These are phyloP conservation scores for Microsporum ferrugineum DNA, from an alignment of 2,329 filamentous ascomycete genomes.

Conservation along the genomic window DNA sequence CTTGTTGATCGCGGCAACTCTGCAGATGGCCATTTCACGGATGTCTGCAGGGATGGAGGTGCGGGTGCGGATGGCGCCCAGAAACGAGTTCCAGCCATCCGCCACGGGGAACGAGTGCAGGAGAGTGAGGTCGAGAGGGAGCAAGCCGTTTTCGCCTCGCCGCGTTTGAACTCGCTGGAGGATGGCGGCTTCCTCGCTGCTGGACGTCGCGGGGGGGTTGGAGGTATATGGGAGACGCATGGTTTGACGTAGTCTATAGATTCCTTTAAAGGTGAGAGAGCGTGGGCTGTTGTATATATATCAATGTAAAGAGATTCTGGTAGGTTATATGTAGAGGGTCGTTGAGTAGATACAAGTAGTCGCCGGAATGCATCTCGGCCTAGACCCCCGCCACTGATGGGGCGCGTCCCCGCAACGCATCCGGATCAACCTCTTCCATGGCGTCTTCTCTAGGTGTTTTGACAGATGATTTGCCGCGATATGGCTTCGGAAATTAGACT, in stretches of 20 bases:
- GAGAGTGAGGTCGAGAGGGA: constrained; percentile 44
- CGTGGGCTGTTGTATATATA: too few relatives aligned
- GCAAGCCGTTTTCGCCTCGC: constrained; percentile 39
- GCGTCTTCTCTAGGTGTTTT: too few relatives aligned
- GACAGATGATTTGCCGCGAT: too few relatives aligned
- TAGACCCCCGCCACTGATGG: background rate
- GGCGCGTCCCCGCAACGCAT: too few relatives aligned
- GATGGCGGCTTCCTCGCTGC: constrained; percentile 39
- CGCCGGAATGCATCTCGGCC: background rate
- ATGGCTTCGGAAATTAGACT: too few relatives aligned
- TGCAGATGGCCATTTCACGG: constrained; percentile 68
- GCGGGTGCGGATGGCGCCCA: constrained; percentile 44
- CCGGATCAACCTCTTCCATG: too few relatives aligned
- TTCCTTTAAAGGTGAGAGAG: background rate
- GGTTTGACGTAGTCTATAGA: constrained; percentile 6
- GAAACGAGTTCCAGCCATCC: constrained; percentile 49
- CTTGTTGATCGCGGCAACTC: constrained; percentile 66
- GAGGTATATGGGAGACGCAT: constrained; percentile 47
- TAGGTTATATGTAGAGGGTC: background rate
- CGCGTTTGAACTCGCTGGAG: constrained; percentile 42
- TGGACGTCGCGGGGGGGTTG: constrained; percentile 39
- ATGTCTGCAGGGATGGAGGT: constrained; percentile 42
- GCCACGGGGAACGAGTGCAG: constrained; percentile 45
- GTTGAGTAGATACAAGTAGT: background rate
- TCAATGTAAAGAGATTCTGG: background rate